Evolutionary conservation across 148 eudicot species (phyloP), one percentile per base, ranked within the genome.

Genomic region (Arctostaphylos glauca): DNA sequence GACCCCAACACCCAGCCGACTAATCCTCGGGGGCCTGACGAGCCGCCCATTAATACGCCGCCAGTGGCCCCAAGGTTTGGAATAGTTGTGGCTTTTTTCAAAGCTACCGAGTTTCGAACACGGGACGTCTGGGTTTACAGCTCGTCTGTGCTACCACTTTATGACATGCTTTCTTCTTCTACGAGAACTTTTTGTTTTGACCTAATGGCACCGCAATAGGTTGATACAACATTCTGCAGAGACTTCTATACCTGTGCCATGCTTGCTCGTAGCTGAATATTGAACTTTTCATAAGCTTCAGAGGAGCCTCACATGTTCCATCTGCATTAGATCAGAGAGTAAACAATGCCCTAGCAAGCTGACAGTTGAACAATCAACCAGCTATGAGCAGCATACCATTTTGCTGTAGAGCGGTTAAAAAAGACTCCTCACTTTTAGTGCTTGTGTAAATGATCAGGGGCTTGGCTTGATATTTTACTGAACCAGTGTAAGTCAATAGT

Each of bases 231-330:
- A 60, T 81, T 85, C 56, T 75, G 38, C 9, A 38, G 72, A 44
- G 15, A 60, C 15, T 53, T 73, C 56, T 16, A 74, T 78, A 96
- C 99, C 98, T 96, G 89, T 96, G 98, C 99, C 99, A 96, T 86
- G 99, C 99, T 93, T 94, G 98, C 88, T 96, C 98, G 81, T 92
- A 93, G 87, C 94, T 93, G 87, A 94, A 96, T 81, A 91, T 83
- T 71, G 97, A 91, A 87, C 99, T 96, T 84, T 96, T 96, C 90
- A 96, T 87, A 81, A 96, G 95, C 87, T 96, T 94, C 84, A 94
- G 94, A 46, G 93, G 87, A 77, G 85, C 86, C 82, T 87, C 91
- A 87, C 81, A 84, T 81, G 87, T 81, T 50, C 91, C 96, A 83
- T 91, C 99, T 96, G 93, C 83, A 89, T 54, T 48, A 79, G 82